Evolutionary conservation across 345 rosid species (phyloP).

Genomic region (Heritiera fomes): DNA sequence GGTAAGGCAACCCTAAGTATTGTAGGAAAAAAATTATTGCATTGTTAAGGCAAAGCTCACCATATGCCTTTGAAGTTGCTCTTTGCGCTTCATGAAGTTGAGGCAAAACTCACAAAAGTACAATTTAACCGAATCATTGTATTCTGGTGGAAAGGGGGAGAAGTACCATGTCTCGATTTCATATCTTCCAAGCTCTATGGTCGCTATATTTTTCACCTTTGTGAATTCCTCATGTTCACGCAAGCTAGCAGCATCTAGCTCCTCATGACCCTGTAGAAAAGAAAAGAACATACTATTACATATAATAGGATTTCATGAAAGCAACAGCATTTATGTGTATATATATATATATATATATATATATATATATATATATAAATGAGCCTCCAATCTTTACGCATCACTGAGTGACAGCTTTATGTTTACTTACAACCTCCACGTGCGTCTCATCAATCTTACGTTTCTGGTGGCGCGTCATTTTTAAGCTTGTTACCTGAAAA

Average conservation of each 20-base stretch:
- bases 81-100: constrained; percentile 98
- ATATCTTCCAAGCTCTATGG: constrained; percentile 97
- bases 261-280: constrained; percentile 83
- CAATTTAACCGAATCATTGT: constrained; percentile 89
- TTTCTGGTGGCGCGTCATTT: constrained; percentile 98
- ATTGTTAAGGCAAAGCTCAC: constrained; percentile 46
- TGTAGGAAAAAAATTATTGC: background rate
- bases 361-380: constrained; percentile 5
- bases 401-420: background rate
- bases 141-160: constrained; percentile 99
- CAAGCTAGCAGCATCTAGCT: constrained; percentile 99
- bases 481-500: constrained; percentile 81
- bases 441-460: constrained; percentile 98
- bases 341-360: too few species aligned
- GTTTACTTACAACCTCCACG: constrained; percentile 57
- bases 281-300: background rate
- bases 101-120: constrained; percentile 99
- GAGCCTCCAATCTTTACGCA: background rate
- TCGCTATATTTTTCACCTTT: constrained; percentile 96
- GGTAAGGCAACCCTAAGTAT: background rate
- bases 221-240: constrained; percentile 99
- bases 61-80: constrained; percentile 99
- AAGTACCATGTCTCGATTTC: constrained; percentile 99
- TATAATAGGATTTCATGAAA: background rate
- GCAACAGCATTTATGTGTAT: background rate